Evolutionary conservation across 768 basidiomycete species (phyloP).

Genomic region (Porphyrellus cyaneotinctus): DNA sequence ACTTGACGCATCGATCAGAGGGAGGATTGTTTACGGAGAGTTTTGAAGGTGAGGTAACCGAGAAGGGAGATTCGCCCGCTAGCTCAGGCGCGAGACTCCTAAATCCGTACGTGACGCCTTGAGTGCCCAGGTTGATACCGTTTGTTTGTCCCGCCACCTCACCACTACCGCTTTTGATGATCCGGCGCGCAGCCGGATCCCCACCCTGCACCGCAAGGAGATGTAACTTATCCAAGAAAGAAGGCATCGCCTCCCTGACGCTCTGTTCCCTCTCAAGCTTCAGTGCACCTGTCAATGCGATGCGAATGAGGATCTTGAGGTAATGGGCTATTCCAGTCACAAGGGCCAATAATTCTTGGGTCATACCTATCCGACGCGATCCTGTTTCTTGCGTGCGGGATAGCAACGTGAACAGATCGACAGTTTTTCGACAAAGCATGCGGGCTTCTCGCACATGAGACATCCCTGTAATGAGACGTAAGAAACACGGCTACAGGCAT

Average conservation of each 20-base stretch:
- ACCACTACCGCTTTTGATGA: constrained; percentile 72
- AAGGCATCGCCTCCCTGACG: constrained; percentile 77
- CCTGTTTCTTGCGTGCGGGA: constrained; percentile 95
- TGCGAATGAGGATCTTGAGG: constrained; percentile 98
- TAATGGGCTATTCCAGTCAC: constrained; percentile 99
- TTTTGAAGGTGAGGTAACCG: constrained; percentile 38
- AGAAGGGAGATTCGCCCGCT: constrained; percentile 84
- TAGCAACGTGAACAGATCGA: constrained; percentile 93
- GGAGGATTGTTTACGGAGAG: constrained; percentile 66
- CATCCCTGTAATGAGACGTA: constrained; percentile 60
- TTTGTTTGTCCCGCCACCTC: constrained; percentile 42
- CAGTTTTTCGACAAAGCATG: constrained; percentile 97
- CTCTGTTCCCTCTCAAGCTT: constrained; percentile 91
- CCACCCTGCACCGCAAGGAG: constrained; percentile 83
- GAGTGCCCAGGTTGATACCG: constrained; percentile 67
- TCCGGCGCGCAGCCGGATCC: constrained; percentile 70
- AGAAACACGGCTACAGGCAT: constrained; percentile 4
- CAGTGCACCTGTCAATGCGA: constrained; percentile 91
- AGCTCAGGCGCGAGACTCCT: constrained; percentile 87
- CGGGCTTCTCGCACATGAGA: constrained; percentile 97
- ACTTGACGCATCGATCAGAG: constrained; percentile 88
- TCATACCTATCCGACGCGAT: constrained; percentile 89
- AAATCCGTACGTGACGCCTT: constrained; percentile 89
- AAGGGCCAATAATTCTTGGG: constrained; percentile 91
- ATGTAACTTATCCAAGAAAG: constrained; percentile 91